Percentiles rank a stretch among this genome's conserved stretches.
Evolutionary conservation across 768 basidiomycete genomes (phyloP).

Genomic region (Kondoa subrosea): DNA sequence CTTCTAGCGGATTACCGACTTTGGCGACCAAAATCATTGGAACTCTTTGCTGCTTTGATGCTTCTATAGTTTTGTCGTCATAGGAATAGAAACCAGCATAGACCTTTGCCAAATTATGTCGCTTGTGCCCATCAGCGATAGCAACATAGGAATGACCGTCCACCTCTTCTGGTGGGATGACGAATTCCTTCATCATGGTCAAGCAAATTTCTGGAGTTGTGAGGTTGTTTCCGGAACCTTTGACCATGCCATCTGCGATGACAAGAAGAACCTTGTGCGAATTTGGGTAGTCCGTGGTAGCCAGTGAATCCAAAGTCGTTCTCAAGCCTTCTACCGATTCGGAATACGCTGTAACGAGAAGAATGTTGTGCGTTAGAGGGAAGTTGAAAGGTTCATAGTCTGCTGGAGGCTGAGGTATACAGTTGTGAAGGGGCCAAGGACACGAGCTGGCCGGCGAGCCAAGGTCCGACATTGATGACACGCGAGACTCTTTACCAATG

Average conservation of each 20-base stretch:
- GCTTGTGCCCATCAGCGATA: slow-evolving; percentile 98
- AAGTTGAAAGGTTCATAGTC: slow-evolving; percentile 94
- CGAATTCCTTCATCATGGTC: slow-evolving; percentile 90
- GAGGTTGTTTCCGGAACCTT: slow-evolving; percentile 72
- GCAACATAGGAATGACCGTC: slow-evolving; percentile 92
- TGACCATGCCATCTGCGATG: slow-evolving; percentile 96
- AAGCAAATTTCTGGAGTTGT: slow-evolving; percentile 89
- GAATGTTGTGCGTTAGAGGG: slow-evolving; percentile 81
- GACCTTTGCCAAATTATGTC: slow-evolving; percentile 98
- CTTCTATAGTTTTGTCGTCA: slow-evolving; percentile 72
- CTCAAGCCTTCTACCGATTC: slow-evolving; percentile 90
- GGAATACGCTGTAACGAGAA: slow-evolving; percentile 94
- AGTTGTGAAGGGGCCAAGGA: slow-evolving; percentile 75
- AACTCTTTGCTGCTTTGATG: slow-evolving; percentile 85
- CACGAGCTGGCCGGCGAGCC: slow-evolving; percentile 43
- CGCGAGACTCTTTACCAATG: slow-evolving; percentile 2
- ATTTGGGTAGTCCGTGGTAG: slow-evolving; percentile 96
- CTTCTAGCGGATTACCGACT: slow-evolving; percentile 78
- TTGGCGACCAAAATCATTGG: slow-evolving; percentile 94
- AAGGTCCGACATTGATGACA: slow-evolving; percentile 24
- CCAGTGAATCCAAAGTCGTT: slow-evolving; percentile 93
- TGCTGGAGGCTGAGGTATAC: slow-evolving; percentile 77
- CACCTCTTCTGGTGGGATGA: slow-evolving; percentile 62
- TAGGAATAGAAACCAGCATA: slow-evolving; percentile 96
- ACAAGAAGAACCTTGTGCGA: slow-evolving; percentile 89